Conservation (phyloP, 495 filamentous ascomycete genomes). For the Neurospora sp. region DNA sequence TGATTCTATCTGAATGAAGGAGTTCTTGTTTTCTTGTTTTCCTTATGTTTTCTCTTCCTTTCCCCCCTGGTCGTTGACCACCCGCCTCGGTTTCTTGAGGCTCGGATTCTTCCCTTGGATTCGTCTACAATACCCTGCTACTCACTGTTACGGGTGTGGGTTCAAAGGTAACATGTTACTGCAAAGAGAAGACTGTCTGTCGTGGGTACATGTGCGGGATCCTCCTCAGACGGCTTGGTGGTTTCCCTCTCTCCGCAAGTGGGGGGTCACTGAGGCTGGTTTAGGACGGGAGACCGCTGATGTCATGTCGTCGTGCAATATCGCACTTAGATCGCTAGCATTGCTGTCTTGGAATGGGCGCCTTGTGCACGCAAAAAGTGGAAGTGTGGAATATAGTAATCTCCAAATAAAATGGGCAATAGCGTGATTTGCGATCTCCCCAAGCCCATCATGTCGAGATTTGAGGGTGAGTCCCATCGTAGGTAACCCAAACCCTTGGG, state of each 20-base stretch:
- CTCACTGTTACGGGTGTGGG: not conserved
- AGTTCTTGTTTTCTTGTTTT: conserved; percentile 11
- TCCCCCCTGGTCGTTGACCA: not conserved
- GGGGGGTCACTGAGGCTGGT: not conserved
- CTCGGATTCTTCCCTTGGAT: not conserved
- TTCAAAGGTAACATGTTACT: not conserved
- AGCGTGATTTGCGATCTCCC: not conserved
- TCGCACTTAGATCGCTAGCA: not conserved
- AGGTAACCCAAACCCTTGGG: not conserved
- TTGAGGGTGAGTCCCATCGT: not conserved
- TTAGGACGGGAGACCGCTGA: not conserved
- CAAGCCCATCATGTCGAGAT: not conserved
- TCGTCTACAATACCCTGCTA: not conserved
- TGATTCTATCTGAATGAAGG: conserved; percentile 49
- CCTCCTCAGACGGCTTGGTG: not conserved
- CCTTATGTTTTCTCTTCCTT: conserved; percentile 1
- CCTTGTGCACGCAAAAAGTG: not conserved
- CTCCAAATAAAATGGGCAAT: not conserved
- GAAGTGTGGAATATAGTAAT: not conserved
- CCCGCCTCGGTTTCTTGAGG: not conserved
- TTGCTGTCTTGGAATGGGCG: not conserved
- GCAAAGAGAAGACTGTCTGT: not conserved
- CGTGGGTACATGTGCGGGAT: not conserved
- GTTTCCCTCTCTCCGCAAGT: not conserved
- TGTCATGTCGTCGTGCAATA: not conserved